A percentile compares a stretch with the other conserved stretches of the same genome.
phyloP scores from a whole-genome alignment of 2,329 filamentous ascomycete species.

The Scedosporium aurantiacum region DNA sequence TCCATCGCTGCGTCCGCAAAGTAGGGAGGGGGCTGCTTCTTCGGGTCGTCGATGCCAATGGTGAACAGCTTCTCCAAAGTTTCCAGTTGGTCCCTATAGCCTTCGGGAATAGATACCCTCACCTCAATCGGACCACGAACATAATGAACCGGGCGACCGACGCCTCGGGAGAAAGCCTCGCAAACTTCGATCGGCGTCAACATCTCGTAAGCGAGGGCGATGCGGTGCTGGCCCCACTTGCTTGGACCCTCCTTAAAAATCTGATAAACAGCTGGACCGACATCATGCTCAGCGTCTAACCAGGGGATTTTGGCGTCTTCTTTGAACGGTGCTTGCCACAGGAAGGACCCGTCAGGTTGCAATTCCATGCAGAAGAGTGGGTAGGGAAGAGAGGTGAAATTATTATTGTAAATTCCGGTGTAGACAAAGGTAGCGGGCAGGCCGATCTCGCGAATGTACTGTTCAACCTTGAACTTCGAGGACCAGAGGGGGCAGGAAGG shows the following conservation, averaged over 20 bases:
- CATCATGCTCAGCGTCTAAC: constrained; percentile 93
- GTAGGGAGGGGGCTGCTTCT: constrained; percentile 47
- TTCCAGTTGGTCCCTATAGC: constrained; percentile 81
- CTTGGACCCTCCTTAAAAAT: constrained; percentile 86
- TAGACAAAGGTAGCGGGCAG: constrained; percentile 89
- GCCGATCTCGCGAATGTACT: constrained; percentile 73
- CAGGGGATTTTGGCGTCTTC: constrained; percentile 82
- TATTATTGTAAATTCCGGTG: constrained; percentile 97
- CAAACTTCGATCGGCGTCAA: constrained; percentile 77
- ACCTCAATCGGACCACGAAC: constrained; percentile 69
- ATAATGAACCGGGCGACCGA: constrained; percentile 70
- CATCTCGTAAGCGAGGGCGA: constrained; percentile 84
- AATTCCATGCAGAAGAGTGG: constrained; percentile 94
- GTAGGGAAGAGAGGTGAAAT: constrained; percentile 87
- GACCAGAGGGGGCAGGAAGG: constrained; percentile 83
- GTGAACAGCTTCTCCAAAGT: constrained; percentile 51
- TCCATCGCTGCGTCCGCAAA: constrained; percentile 49
- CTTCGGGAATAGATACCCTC: constrained; percentile 73
- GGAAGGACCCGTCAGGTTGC: constrained; percentile 71
- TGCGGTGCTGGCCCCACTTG: constrained; percentile 70
- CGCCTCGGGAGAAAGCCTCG: constrained; percentile 63
- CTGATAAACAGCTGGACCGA: constrained; percentile 83
- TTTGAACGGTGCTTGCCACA: constrained; percentile 91
- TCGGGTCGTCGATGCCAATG: constrained; percentile 36
- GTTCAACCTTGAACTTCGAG: constrained; percentile 84